Conservation (phyloP, 768 basidiomycete genomes). For the Hericium alpestre region DNA sequence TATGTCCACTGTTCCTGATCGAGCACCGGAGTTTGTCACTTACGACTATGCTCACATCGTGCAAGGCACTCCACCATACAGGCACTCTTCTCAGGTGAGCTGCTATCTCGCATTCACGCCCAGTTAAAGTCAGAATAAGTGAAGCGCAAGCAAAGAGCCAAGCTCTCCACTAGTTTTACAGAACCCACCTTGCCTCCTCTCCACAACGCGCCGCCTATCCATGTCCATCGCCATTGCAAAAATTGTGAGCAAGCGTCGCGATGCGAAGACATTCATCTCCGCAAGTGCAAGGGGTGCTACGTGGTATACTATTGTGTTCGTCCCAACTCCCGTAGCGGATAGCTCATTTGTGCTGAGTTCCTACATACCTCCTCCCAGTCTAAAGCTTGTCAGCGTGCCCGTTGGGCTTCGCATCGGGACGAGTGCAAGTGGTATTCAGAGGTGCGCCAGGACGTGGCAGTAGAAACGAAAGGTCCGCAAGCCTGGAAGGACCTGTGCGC, state of each 20-base stretch:
- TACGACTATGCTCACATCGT: no score
- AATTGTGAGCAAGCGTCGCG: neutral
- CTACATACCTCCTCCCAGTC: neutral
- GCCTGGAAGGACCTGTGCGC: neutral
- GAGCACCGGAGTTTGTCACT: no score
- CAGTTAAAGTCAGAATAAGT: no score
- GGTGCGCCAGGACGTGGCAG: neutral
- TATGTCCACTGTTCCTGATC: no score
- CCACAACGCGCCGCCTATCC: neutral
- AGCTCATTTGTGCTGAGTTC: neutral
- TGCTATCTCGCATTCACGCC: no score
- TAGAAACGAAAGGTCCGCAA: neutral
- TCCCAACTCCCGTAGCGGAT: neutral
- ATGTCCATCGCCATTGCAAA: conserved; percentile 2
- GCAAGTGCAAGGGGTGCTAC: neutral
- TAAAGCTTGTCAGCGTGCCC: neutral
- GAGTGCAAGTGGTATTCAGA: neutral
- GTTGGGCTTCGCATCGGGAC: neutral
- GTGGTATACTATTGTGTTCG: neutral
- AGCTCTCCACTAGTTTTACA: no score
- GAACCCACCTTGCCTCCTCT: no score
- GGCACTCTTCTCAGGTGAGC: no score
- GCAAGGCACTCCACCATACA: no score
- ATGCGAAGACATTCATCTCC: neutral
- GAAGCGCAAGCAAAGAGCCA: no score